phyloP scores from a whole-genome alignment of 2,329 filamentous ascomycete genomes.

The Spiromastix sp. region DNA sequence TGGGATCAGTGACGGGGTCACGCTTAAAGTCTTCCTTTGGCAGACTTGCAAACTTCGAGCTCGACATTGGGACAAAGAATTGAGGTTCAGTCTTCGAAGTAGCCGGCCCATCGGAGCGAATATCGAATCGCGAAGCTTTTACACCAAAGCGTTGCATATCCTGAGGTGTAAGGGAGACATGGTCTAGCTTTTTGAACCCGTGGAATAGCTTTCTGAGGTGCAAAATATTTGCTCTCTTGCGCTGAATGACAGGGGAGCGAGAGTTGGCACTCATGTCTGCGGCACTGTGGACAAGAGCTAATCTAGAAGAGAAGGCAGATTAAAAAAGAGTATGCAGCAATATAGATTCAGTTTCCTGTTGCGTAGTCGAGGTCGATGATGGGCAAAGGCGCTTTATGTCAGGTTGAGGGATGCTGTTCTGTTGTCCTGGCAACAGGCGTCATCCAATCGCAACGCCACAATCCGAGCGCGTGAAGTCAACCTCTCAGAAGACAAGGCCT shows the following conservation, averaged over 20 bases:
- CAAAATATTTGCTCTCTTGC: not conserved
- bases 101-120: not conserved
- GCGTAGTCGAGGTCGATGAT: too few relatives aligned
- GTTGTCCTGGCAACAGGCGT: too few relatives aligned
- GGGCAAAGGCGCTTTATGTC: too few relatives aligned
- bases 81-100: not conserved
- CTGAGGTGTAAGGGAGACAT: not conserved
- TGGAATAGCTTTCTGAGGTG: not conserved
- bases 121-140: not conserved
- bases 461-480: too few relatives aligned
- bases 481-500: too few relatives aligned
- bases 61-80: not conserved
- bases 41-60: not conserved
- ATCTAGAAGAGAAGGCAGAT: too few relatives aligned
- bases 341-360: too few relatives aligned
- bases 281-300: too few relatives aligned
- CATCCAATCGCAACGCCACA: too few relatives aligned
- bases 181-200: not conserved
- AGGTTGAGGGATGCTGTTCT: too few relatives aligned
- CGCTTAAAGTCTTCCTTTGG: not conserved
- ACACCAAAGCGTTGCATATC: not conserved
- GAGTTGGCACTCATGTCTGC: not conserved
- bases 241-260: not conserved
- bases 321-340: too few relatives aligned
- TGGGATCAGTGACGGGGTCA: not conserved